phyloP scores from a whole-genome alignment of 148 eudicot species.

The Linanthus parryae region DNA sequence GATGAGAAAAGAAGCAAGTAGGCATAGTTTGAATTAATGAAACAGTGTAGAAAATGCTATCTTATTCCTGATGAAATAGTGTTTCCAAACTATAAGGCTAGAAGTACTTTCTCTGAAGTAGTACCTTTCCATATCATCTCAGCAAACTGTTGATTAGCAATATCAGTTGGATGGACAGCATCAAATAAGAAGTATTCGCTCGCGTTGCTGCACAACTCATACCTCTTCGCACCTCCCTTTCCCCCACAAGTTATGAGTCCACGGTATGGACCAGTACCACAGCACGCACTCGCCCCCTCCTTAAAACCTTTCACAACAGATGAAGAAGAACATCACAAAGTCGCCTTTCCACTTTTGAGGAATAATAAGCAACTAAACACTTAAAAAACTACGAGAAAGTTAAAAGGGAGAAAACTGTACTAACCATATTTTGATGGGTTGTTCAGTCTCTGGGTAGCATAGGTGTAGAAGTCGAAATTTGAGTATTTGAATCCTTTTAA shows the following conservation, averaged over 20 bases:
- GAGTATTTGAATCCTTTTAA: slow-evolving; percentile 21
- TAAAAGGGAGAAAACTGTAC: background rate
- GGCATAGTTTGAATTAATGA: too few relatives aligned
- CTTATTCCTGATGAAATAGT: too few relatives aligned
- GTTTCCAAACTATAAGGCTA: too few relatives aligned
- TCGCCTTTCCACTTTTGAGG: background rate
- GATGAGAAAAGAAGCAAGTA: too few relatives aligned
- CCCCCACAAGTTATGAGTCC: slow-evolving; percentile 30
- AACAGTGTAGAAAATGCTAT: too few relatives aligned
- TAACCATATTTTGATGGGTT: slow-evolving; percentile 27
- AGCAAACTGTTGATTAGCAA: slow-evolving; percentile 22
- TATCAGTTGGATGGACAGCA: slow-evolving; percentile 28
- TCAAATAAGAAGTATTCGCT: slow-evolving; percentile 23
- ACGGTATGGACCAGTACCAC: slow-evolving; percentile 23
- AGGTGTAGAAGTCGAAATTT: slow-evolving; percentile 20
- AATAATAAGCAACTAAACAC: background rate
- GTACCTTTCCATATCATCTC: slow-evolving; percentile 21
- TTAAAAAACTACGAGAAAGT: background rate
- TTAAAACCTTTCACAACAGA: slow-evolving; percentile 15
- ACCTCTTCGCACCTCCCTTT: slow-evolving; percentile 11
- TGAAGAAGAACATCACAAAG: too few relatives aligned
- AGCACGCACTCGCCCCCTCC: slow-evolving; percentile 28
- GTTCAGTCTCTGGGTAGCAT: slow-evolving; percentile 15
- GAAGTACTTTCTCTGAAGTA: too few relatives aligned
- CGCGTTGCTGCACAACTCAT: slow-evolving; percentile 17